phyloP scores from a whole-genome alignment of 495 filamentous ascomycete genomes.

The Neurospora sublineolata region DNA sequence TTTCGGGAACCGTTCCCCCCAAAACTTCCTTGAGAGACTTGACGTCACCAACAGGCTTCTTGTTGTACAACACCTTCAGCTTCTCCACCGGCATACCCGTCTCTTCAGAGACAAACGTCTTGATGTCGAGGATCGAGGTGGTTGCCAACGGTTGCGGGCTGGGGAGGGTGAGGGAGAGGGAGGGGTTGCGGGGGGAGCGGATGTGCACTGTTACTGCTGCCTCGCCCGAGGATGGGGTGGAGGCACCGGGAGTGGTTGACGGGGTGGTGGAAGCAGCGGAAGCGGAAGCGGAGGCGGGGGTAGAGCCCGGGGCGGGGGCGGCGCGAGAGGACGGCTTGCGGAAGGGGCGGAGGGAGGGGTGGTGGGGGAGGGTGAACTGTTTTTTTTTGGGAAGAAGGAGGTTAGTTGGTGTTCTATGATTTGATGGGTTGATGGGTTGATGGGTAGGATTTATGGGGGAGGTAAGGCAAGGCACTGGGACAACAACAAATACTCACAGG shows the following conservation, averaged over 20 bases:
- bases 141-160: conserved; percentile 39
- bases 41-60: conserved; percentile 66
- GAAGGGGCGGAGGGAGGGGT: conserved; percentile 19
- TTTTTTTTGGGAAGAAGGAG: not conserved
- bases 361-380: conserved; percentile 38
- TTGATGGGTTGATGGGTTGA: not conserved
- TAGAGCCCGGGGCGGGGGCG: not conserved
- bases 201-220: conserved; percentile 34
- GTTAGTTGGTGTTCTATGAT: not conserved
- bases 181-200: conserved; percentile 64
- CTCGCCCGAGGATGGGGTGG: not conserved
- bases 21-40: conserved; percentile 50
- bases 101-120: conserved; percentile 43
- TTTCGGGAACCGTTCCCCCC: conserved; percentile 1
- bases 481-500: conserved; percentile 47
- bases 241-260: conserved; percentile 26
- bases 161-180: conserved; percentile 48
- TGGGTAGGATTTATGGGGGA: not conserved
- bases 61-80: conserved; percentile 70
- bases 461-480: not conserved
- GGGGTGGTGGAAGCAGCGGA: not conserved
- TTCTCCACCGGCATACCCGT: conserved; percentile 49
- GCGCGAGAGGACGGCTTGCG: not conserved
- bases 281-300: not conserved
- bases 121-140: conserved; percentile 57